A percentile compares a stretch with the other conserved stretches of the same genome.
phyloP scores from a whole-genome alignment of 768 basidiomycete genomes.

The Pisolithus tinctorius region DNA sequence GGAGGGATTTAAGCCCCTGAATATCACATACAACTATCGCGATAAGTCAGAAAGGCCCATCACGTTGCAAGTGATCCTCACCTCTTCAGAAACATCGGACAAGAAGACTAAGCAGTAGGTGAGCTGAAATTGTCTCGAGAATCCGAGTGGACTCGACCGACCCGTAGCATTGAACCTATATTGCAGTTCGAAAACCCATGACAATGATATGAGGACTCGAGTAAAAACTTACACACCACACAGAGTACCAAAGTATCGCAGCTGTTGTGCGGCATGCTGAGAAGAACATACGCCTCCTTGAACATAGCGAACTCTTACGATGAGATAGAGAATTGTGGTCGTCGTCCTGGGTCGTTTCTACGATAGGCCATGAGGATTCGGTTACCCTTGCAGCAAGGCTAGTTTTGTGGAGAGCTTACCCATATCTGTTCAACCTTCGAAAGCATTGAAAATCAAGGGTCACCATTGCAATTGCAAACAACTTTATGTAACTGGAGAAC shows the following conservation, averaged over 20 bases:
- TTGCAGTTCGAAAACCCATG: not conserved
- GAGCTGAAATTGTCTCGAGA: not conserved
- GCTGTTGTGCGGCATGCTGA: not conserved
- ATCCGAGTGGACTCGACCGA: not conserved
- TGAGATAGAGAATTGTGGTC: not conserved
- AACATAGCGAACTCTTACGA: not conserved
- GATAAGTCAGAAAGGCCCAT: too few species aligned
- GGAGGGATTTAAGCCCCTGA: too few species aligned
- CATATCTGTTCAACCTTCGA: not conserved
- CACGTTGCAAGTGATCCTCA: not conserved
- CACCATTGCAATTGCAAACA: not conserved
- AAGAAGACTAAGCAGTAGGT: not conserved
- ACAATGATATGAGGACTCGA: not conserved
- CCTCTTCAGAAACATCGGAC: not conserved
- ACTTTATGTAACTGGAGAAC: not conserved
- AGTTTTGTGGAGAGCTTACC: not conserved
- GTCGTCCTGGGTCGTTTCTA: not conserved
- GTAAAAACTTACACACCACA: not conserved
- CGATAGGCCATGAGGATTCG: not conserved
- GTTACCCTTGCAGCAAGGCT: not conserved
- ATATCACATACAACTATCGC: too few species aligned
- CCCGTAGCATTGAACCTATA: not conserved
- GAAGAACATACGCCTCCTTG: not conserved
- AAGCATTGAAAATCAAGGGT: not conserved
- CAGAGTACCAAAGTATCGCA: not conserved